These are phyloP conservation scores for Chaetomium sp. DNA, from an alignment of 2,329 filamentous ascomycete species.

Conservation along the genomic window DNA sequence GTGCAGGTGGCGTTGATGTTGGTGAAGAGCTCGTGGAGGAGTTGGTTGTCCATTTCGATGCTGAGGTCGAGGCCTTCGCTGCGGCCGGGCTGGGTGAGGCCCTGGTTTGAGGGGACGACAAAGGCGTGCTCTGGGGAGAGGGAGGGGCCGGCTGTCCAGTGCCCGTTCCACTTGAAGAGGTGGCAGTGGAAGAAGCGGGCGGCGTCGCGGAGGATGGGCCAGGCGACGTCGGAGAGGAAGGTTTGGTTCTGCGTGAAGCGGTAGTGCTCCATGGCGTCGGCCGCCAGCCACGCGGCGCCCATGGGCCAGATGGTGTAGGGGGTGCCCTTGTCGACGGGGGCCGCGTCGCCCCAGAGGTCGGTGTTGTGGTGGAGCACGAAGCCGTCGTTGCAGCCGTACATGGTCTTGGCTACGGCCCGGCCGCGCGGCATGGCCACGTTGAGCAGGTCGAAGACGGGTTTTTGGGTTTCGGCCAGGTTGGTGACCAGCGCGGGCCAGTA, in stretches of 20 bases:
- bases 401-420: slow-evolving; percentile 25
- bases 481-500: slow-evolving; percentile 44
- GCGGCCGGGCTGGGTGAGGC: background rate
- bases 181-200: slow-evolving; percentile 40
- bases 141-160: slow-evolving; percentile 36
- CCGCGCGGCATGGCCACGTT: slow-evolving; percentile 38
- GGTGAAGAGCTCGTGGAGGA: slow-evolving; percentile 16
- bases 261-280: slow-evolving; percentile 46
- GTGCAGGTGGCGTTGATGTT: slow-evolving; percentile 1
- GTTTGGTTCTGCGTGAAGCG: slow-evolving; percentile 40
- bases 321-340: slow-evolving; percentile 31
- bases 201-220: slow-evolving; percentile 38
- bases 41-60: slow-evolving; percentile 22
- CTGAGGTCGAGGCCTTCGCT: slow-evolving; percentile 21
- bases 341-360: slow-evolving; percentile 32
- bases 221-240: slow-evolving; percentile 36
- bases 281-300: slow-evolving; percentile 46
- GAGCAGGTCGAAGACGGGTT: slow-evolving; percentile 44
- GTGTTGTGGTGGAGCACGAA: slow-evolving; percentile 33
- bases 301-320: slow-evolving; percentile 44
- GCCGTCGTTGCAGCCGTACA: slow-evolving; percentile 29
- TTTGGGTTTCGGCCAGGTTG: slow-evolving; percentile 39
- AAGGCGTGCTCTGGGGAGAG: slow-evolving; percentile 36
- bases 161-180: slow-evolving; percentile 37
- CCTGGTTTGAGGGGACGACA: background rate